Conservation (phyloP, 106 monocot species). For the Phalaenopsis aphrodite region DNA sequence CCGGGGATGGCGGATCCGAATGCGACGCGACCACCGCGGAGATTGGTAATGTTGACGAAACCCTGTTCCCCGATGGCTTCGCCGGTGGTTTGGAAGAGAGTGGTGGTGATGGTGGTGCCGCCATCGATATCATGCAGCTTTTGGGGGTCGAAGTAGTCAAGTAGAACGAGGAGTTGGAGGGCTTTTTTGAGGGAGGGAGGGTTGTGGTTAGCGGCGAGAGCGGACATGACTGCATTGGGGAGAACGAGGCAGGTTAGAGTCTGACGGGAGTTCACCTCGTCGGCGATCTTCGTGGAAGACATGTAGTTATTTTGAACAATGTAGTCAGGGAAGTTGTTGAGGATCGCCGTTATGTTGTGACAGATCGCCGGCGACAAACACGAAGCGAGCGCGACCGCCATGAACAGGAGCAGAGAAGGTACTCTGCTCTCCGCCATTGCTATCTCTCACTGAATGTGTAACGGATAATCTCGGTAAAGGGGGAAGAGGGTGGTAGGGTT, state of each 20-base stretch:
- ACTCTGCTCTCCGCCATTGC: not conserved
- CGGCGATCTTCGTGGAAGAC: constrained; percentile 73
- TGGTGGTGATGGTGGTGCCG: constrained; percentile 77
- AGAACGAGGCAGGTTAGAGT: constrained; percentile 80
- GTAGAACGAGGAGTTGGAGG: constrained; percentile 83
- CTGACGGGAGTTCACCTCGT: constrained; percentile 89
- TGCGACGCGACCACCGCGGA: constrained; percentile 69
- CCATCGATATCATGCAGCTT: constrained; percentile 78
- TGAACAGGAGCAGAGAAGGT: not conserved
- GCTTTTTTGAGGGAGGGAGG: constrained; percentile 76
- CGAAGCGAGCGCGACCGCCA: constrained; percentile 1
- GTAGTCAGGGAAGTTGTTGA: constrained; percentile 62
- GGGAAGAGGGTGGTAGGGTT: not conserved
- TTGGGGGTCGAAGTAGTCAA: constrained; percentile 89
- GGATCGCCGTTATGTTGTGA: constrained; percentile 86
- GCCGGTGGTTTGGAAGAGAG: constrained; percentile 93
- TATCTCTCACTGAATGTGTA: not conserved
- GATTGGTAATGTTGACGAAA: constrained; percentile 94
- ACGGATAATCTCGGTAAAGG: not conserved
- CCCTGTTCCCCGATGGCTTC: constrained; percentile 69
- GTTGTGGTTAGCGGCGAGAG: constrained; percentile 48
- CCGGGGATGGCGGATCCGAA: constrained; percentile 64
- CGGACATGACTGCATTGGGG: constrained; percentile 61
- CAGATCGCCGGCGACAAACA: not conserved
- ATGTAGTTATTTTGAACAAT: constrained; percentile 69